Evolutionary conservation across 2,329 filamentous ascomycete genomes (phyloP), one percentile per base, ranked within the genome.

Genomic region (Rachicladosporium sp.): DNA sequence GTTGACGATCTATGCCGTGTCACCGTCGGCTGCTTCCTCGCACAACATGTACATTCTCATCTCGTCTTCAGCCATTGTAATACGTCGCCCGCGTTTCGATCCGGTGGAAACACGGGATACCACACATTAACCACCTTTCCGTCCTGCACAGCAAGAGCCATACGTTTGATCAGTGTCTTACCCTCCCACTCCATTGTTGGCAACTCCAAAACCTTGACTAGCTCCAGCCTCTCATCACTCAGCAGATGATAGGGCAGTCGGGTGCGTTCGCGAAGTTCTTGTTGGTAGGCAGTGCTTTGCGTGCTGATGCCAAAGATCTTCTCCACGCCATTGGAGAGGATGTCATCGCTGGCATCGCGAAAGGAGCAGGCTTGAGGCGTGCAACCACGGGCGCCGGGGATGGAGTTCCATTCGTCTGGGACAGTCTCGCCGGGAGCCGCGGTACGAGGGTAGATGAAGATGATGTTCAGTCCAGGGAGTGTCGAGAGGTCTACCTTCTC

Each of bases 341-440:
- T n/a, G 19, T 29, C n/a, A 9, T 31, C 23, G 32, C 15, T 15
- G 3, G 46, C 43, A 45, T 65, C 61, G 15, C 60, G 58, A 53
- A 67, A 67, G 8, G 58, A 59, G 49, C 65, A 66, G 9, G 63
- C 62, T 52, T 65, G 62, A 5, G 62, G 61, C 10, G 65, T 65
- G 48, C 63, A 67, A 38, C 63, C 64, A 41, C 62, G 50, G 6
- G 64, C 64, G 21, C 65, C 63, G 3, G 62, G 62, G 38, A 66
- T 66, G 10, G 52, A 44, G 47, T 66, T 62, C 63, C 61, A 66
- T 9, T 55, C 50, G 21, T 60, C 54, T 33, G 62, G 55, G 11
- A 66, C 56, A 1, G 48, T 56, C 44, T 67, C 62, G 42, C 57
- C 50, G 8, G 59, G 61, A 2, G 55, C 61, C 29, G 53, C 60